phyloP scores from a whole-genome alignment of 805 yeast species.

The Torulaspora franciscae region DNA sequence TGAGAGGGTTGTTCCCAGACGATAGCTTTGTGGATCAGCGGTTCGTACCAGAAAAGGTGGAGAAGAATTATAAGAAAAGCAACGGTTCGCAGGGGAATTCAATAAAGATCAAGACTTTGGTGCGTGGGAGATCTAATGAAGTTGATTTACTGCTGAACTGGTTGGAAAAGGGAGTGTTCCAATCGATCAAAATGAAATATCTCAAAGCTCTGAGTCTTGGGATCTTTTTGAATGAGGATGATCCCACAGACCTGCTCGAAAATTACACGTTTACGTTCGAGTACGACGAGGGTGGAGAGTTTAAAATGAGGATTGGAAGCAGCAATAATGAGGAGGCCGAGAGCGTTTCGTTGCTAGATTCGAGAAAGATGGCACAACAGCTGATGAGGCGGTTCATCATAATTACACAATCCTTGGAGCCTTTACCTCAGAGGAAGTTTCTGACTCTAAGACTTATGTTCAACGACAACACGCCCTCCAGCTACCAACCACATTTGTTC shows the following conservation, averaged over 20 bases:
- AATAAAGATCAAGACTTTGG: constrained; percentile 46
- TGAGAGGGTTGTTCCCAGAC: constrained; percentile 55
- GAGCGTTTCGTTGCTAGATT: constrained; percentile 32
- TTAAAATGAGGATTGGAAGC: constrained; percentile 22
- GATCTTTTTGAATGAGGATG: constrained; percentile 40
- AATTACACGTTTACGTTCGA: constrained; percentile 47
- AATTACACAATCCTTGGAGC: constrained; percentile 49
- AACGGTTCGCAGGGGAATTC: constrained; percentile 27
- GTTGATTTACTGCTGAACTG: constrained; percentile 50
- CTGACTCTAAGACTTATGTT: constrained; percentile 47
- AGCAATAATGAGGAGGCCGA: constrained; percentile 14
- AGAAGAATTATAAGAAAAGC: constrained; percentile 28
- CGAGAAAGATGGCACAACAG: constrained; percentile 44
- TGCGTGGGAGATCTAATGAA: constrained; percentile 42
- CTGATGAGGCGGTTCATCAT: constrained; percentile 49
- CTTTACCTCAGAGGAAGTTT: constrained; percentile 45
- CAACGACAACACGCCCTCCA: constrained; percentile 43
- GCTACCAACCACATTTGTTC: constrained; percentile 48
- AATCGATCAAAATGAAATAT: constrained; percentile 41
- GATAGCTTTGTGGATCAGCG: constrained; percentile 47
- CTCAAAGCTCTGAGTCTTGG: constrained; percentile 45
- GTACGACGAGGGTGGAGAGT: constrained; percentile 36
- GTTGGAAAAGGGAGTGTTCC: constrained; percentile 49
- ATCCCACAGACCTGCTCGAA: constrained; percentile 45
- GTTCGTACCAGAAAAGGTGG: constrained; percentile 39